A percentile compares a stretch with the other conserved stretches of the same genome.
Conservation (phyloP, 2,329 filamentous ascomycete genomes). For the Pseudocercospora pini-densiflorae region DNA sequence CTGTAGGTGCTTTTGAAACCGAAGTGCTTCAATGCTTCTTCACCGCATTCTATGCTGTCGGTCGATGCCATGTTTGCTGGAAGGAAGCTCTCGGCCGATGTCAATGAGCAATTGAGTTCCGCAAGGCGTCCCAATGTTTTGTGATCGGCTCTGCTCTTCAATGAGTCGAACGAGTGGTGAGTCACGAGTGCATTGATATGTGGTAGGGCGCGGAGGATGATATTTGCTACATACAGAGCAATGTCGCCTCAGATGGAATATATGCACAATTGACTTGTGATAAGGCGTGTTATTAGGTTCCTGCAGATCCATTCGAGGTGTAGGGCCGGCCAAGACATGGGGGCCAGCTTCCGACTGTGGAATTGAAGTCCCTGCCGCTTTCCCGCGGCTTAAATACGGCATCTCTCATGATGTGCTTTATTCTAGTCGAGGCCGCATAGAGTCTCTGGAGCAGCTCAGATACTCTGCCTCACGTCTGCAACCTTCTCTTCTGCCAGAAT, state of each 20-base stretch:
- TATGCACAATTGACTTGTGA: background rate
- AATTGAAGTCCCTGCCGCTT: background rate
- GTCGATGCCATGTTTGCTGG: conserved; percentile 14
- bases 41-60: conserved; percentile 38
- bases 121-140: background rate
- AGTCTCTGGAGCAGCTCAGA: background rate
- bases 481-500: background rate
- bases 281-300: background rate
- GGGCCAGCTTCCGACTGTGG: background rate
- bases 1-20: conserved; percentile 68
- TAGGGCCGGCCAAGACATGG: conserved; percentile 2
- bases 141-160: background rate
- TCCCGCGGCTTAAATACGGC: background rate
- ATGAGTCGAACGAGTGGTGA: background rate
- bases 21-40: conserved; percentile 65
- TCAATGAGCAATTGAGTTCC: background rate
- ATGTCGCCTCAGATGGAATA: background rate
- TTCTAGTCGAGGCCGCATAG: background rate
- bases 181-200: background rate
- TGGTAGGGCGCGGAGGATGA: background rate
- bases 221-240: background rate
- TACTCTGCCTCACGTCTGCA: background rate
- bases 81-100: background rate
- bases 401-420: background rate
- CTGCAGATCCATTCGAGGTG: background rate